These are phyloP conservation scores for Nectriaceae sp. DNA, from an alignment of 2,329 filamentous ascomycete genomes.

Conservation along the genomic window DNA sequence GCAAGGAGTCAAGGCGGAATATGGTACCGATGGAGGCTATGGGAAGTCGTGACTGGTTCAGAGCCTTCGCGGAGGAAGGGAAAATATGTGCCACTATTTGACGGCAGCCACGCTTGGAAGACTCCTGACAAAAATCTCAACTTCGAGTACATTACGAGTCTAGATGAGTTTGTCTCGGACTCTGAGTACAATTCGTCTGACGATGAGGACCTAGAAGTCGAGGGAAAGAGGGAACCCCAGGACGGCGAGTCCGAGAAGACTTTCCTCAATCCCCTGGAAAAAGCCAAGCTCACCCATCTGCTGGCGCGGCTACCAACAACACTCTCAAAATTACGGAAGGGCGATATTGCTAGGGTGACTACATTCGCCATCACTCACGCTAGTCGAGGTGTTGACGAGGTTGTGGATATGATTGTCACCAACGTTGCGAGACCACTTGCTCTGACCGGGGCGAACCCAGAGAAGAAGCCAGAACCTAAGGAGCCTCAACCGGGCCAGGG, in stretches of 20 bases:
- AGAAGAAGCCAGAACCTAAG: conserved; percentile 43
- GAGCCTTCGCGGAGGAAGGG: conserved; percentile 47
- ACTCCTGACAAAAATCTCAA: conserved; percentile 71
- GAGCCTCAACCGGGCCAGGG: conserved; percentile 23
- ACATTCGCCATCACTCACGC: conserved; percentile 89
- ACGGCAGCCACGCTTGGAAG: conserved; percentile 77
- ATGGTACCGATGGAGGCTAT: conserved; percentile 92
- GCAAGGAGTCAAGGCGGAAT: conserved; percentile 75
- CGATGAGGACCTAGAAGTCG: conserved; percentile 72
- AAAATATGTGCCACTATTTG: conserved; percentile 69
- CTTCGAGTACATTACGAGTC: conserved; percentile 76
- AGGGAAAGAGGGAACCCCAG: conserved; percentile 51
- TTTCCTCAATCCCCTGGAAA: conserved; percentile 80
- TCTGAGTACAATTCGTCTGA: conserved; percentile 86
- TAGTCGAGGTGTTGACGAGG: conserved; percentile 81
- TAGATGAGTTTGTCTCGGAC: conserved; percentile 82
- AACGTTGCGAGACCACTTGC: conserved; percentile 80
- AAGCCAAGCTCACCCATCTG: conserved; percentile 81
- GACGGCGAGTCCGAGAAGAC: conserved; percentile 52
- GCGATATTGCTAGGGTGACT: conserved; percentile 83
- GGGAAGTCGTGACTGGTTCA: conserved; percentile 77
- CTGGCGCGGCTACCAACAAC: conserved; percentile 80
- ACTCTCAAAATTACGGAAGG: conserved; percentile 73
- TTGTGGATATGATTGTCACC: conserved; percentile 82
- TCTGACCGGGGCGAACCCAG: conserved; percentile 69